Percentiles rank a stretch among this genome's conserved stretches.
Evolutionary conservation across 2,329 filamentous ascomycete species (phyloP).

Genomic region (Aspergillus melleus): DNA sequence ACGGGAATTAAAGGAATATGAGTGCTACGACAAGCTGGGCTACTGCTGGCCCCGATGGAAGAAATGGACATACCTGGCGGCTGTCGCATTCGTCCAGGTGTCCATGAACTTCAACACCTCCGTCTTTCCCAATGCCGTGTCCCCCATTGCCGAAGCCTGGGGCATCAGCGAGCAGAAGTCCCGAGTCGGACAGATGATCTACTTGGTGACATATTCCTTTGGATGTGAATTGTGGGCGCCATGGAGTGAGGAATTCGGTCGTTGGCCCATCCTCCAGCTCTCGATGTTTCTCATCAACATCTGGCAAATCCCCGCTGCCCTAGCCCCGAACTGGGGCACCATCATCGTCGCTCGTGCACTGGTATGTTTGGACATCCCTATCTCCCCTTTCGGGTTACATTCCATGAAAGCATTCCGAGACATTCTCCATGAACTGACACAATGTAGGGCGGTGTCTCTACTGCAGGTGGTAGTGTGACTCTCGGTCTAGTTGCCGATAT

Average conservation of each 20-base stretch:
- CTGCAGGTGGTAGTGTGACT: slow-evolving; percentile 71
- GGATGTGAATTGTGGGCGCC: slow-evolving; percentile 86
- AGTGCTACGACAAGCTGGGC: slow-evolving; percentile 64
- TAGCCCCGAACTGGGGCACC: slow-evolving; percentile 70
- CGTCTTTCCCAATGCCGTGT: slow-evolving; percentile 67
- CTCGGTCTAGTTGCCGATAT: slow-evolving; percentile 74
- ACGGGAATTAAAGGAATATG: slow-evolving; percentile 49
- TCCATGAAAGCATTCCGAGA: not conserved
- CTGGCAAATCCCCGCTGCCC: slow-evolving; percentile 70
- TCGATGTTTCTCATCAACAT: slow-evolving; percentile 75
- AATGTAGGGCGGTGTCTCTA: not conserved
- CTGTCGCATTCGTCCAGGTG: slow-evolving; percentile 71
- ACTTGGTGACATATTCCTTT: slow-evolving; percentile 77
- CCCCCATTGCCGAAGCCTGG: slow-evolving; percentile 66
- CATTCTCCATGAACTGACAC: not conserved
- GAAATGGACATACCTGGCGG: slow-evolving; percentile 70
- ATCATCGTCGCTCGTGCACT: slow-evolving; percentile 68
- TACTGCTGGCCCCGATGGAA: slow-evolving; percentile 58
- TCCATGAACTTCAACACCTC: slow-evolving; percentile 80
- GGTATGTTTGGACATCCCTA: slow-evolving; percentile 62
- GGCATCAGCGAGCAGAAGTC: slow-evolving; percentile 67
- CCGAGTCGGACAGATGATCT: slow-evolving; percentile 72
- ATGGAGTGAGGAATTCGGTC: slow-evolving; percentile 82
- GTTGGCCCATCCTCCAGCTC: slow-evolving; percentile 71
- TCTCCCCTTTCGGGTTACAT: not conserved